These are phyloP conservation scores for Luvunga scandens DNA, from an alignment of 345 rosid species.

Conservation along the genomic window DNA sequence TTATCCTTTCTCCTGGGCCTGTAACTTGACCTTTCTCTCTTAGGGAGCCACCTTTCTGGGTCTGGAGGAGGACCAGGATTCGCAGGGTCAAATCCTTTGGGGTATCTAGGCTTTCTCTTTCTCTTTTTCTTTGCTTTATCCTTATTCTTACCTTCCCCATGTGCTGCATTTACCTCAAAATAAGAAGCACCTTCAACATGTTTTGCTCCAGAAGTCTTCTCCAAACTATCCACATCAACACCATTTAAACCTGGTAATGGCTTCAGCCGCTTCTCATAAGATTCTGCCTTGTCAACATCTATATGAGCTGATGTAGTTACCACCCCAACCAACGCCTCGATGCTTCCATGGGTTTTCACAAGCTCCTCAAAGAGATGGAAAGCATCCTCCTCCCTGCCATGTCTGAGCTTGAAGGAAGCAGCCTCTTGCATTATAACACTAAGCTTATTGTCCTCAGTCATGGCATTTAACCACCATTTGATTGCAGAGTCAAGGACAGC, in stretches of 20 bases:
- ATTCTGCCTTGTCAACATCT: conserved; percentile 84
- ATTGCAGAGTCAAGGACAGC: conserved; percentile 74
- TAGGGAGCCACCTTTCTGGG: conserved; percentile 98
- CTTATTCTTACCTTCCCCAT: conserved; percentile 62
- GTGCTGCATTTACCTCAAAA: conserved; percentile 25
- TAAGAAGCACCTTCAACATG: conserved; percentile 54
- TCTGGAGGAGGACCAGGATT: conserved; percentile 98
- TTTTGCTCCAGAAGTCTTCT: conserved; percentile 86
- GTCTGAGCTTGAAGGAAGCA: conserved; percentile 89
- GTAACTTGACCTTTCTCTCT: conserved; percentile 90
- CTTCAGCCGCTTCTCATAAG: conserved; percentile 75
- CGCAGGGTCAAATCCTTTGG: conserved; percentile 93
- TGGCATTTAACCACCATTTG: conserved; percentile 87
- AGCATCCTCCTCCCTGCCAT: conserved; percentile 80
- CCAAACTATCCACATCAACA: conserved; percentile 72
- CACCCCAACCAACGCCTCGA: conserved; percentile 83
- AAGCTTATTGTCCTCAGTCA: conserved; percentile 75
- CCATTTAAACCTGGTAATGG: conserved; percentile 69
- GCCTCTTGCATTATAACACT: conserved; percentile 81
- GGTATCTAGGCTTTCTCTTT: conserved; percentile 97
- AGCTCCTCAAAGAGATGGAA: conserved; percentile 79
- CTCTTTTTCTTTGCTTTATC: conserved; percentile 93
- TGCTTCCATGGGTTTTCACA: conserved; percentile 60
- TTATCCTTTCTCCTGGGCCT: conserved; percentile 94
- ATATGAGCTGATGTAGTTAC: conserved; percentile 80